Evolutionary conservation across 768 basidiomycete species (phyloP).

Genomic region (Mycena vitilis): DNA sequence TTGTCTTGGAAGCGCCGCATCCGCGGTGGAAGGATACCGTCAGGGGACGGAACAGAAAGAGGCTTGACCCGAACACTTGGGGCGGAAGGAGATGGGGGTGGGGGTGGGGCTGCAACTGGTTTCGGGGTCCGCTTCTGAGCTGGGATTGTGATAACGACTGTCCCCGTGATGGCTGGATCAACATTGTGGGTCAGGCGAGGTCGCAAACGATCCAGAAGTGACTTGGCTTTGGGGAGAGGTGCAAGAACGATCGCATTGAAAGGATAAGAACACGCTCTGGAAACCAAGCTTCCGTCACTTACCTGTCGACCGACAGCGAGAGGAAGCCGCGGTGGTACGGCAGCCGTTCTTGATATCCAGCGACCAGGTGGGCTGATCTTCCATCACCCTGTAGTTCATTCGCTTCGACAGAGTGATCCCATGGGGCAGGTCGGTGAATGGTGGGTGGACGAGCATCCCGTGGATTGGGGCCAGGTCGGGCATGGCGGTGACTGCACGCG

Average conservation of each 20-base stretch:
- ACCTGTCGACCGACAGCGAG: conserved; percentile 28
- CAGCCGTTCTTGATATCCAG: conserved; percentile 57
- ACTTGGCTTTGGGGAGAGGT: conserved; percentile 18
- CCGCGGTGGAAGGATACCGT: conserved; percentile 32
- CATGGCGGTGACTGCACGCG: background rate
- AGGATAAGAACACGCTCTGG: background rate
- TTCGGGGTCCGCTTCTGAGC: conserved; percentile 32
- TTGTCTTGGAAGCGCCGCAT: conserved; percentile 30
- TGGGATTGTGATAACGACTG: conserved; percentile 30
- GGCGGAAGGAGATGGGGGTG: too few relatives aligned
- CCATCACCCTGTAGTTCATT: conserved; percentile 62
- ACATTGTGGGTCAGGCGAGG: too few relatives aligned
- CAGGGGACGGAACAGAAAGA: conserved; percentile 32
- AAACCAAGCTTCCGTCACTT: background rate
- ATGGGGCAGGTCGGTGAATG: conserved; percentile 31
- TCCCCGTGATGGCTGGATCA: conserved; percentile 20
- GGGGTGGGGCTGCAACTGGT: conserved; percentile 11
- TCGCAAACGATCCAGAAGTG: too few relatives aligned
- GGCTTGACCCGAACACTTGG: conserved; percentile 10
- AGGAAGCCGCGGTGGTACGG: conserved; percentile 31
- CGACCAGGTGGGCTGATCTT: conserved; percentile 65
- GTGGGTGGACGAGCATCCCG: conserved; percentile 34
- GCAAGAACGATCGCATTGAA: background rate
- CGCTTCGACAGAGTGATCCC: conserved; percentile 48
- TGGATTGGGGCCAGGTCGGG: conserved; percentile 34